Evolutionary conservation across 768 basidiomycete genomes (phyloP).

Genomic region (Mycena leptocephala): DNA sequence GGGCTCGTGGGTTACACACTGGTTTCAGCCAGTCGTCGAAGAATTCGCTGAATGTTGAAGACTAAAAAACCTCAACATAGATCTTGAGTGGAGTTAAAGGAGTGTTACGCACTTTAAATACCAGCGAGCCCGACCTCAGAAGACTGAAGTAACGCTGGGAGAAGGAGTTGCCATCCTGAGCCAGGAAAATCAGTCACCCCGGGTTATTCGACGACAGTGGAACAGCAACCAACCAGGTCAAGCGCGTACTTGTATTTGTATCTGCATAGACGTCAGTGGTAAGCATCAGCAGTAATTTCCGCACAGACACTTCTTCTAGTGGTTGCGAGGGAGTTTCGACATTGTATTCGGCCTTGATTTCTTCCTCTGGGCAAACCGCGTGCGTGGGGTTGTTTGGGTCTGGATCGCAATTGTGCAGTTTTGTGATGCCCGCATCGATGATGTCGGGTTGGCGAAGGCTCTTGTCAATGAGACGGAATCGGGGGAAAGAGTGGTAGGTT

Average conservation of each 20-base stretch:
- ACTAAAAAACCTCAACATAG: background rate
- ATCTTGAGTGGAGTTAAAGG: background rate
- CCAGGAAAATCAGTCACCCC: background rate
- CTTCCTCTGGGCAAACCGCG: too few relatives aligned
- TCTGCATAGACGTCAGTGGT: background rate
- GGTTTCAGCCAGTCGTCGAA: background rate
- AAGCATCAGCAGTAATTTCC: background rate
- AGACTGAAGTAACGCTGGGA: background rate
- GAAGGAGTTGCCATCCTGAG: background rate
- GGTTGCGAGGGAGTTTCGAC: constrained; percentile 1
- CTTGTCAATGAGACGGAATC: too few relatives aligned
- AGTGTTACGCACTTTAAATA: constrained; percentile 5
- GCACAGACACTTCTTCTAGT: background rate
- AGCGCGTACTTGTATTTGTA: background rate
- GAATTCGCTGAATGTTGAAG: background rate
- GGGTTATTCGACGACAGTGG: background rate
- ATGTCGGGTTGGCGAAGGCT: too few relatives aligned
- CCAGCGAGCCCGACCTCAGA: too few relatives aligned
- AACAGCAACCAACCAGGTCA: background rate
- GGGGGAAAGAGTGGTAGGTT: too few relatives aligned
- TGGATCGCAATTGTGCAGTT: too few relatives aligned
- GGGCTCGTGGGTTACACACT: background rate
- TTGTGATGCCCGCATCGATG: too few relatives aligned
- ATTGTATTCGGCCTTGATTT: too few relatives aligned
- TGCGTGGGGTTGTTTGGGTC: too few relatives aligned